These are phyloP conservation scores for Xylariaceae sp. DNA, from an alignment of 2,329 filamentous ascomycete species.

Conservation along the genomic window DNA sequence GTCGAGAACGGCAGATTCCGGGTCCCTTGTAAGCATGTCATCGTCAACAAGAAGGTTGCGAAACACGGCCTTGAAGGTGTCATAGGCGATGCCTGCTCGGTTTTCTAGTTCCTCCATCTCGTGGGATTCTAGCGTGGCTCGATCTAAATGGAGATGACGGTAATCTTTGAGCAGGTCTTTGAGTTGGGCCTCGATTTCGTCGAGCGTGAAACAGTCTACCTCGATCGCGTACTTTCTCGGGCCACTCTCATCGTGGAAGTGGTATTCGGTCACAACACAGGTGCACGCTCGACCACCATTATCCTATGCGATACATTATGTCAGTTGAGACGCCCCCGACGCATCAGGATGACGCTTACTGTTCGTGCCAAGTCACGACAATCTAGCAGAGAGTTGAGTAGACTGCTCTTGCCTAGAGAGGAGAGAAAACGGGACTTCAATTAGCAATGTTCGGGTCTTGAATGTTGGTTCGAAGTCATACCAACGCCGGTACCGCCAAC, in stretches of 20 bases:
- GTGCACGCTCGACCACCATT: slow-evolving; percentile 42
- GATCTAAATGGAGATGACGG: slow-evolving; percentile 32
- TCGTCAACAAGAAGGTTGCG: slow-evolving; percentile 21
- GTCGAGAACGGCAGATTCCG: slow-evolving; percentile 13
- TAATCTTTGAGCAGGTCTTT: slow-evolving; percentile 35
- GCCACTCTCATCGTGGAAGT: slow-evolving; percentile 30
- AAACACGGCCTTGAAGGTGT: slow-evolving; percentile 39
- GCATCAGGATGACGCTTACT: slow-evolving; percentile 31
- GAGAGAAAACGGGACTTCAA: background rate
- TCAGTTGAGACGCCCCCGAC: background rate
- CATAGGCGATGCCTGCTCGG: slow-evolving; percentile 32
- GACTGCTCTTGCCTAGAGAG: slow-evolving; percentile 41
- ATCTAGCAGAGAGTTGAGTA: slow-evolving; percentile 46
- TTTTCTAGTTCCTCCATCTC: slow-evolving; percentile 27
- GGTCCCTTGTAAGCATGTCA: slow-evolving; percentile 17
- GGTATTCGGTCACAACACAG: slow-evolving; percentile 44
- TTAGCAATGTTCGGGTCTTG: background rate
- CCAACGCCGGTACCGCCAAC: slow-evolving; percentile 46
- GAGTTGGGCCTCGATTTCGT: slow-evolving; percentile 34
- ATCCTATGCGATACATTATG: slow-evolving; percentile 32
- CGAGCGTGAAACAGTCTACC: slow-evolving; percentile 32
- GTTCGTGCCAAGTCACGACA: slow-evolving; percentile 36
- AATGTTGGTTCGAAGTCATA: slow-evolving; percentile 21
- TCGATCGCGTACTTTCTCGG: slow-evolving; percentile 31
- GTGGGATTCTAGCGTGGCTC: slow-evolving; percentile 12